phyloP scores from a whole-genome alignment of 495 filamentous ascomycete species.

The Podospora bellae-mahoneyi region DNA sequence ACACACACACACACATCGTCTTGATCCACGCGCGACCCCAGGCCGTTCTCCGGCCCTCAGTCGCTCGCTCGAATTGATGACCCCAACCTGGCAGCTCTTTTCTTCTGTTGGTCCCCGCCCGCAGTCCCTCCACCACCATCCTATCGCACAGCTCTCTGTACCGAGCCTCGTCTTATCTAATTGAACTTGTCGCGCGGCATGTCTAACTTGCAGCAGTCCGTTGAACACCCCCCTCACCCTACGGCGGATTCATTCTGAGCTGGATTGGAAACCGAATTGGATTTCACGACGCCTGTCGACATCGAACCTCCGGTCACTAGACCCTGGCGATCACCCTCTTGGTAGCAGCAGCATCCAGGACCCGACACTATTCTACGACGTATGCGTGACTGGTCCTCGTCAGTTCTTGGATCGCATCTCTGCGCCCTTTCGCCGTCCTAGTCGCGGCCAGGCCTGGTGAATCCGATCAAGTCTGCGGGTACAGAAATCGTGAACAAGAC shows the following conservation, averaged over 20 bases:
- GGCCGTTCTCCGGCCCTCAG: slow-evolving; percentile 9
- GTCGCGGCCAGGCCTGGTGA: slow-evolving; percentile 16
- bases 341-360: too few relatives aligned
- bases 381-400: not conserved
- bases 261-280: not conserved
- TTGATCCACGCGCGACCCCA: slow-evolving; percentile 17
- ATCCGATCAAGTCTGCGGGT: slow-evolving; percentile 14
- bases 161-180: slow-evolving; percentile 8
- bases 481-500: slow-evolving; percentile 12
- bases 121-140: slow-evolving; percentile 14
- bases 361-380: not conserved
- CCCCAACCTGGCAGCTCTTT: slow-evolving; percentile 16
- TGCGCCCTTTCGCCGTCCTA: slow-evolving; percentile 24
- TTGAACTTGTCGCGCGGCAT: slow-evolving; percentile 22
- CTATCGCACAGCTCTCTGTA: slow-evolving; percentile 9
- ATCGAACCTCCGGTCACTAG: not conserved
- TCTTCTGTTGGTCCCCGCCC: slow-evolving; percentile 17
- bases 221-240: not conserved
- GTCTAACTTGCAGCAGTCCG: slow-evolving; percentile 23
- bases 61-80: slow-evolving; percentile 26
- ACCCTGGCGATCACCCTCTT: not conserved
- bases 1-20: not conserved
- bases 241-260: not conserved
- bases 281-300: not conserved
- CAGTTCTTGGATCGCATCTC: slow-evolving; percentile 13